phyloP scores from a whole-genome alignment of 768 basidiomycete genomes.

The Lactifluus echinatus region DNA sequence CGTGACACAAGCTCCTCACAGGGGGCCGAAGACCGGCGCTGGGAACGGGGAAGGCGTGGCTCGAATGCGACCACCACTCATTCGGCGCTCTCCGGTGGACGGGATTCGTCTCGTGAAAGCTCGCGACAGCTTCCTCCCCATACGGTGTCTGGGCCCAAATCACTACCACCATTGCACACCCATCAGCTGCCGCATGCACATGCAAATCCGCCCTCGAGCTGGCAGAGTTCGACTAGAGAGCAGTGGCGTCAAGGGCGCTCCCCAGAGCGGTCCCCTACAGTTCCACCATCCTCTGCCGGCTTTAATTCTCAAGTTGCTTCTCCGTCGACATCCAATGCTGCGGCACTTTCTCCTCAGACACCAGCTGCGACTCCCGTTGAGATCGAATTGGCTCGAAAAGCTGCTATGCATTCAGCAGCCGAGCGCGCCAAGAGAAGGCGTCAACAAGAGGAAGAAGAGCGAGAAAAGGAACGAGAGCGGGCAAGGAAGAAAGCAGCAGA shows the following conservation, averaged over 20 bases:
- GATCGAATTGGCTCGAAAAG: constrained; percentile 60
- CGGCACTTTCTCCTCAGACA: constrained; percentile 18
- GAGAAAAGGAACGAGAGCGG: constrained; percentile 71
- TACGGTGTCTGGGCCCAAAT: background rate
- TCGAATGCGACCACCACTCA: constrained; percentile 16
- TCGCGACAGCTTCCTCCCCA: constrained; percentile 20
- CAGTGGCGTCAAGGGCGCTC: constrained; percentile 17
- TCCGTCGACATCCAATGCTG: constrained; percentile 16
- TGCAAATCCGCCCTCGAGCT: constrained; percentile 1
- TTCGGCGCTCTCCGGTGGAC: constrained; percentile 12
- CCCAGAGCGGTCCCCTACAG: constrained; percentile 12
- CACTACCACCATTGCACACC: constrained; percentile 12
- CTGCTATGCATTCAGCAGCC: constrained; percentile 76
- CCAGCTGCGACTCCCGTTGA: constrained; percentile 22
- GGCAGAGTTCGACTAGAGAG: constrained; percentile 15
- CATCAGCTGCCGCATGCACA: constrained; percentile 7
- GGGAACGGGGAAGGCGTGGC: constrained; percentile 17
- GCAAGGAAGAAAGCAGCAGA: constrained; percentile 74
- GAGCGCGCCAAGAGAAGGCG: constrained; percentile 74
- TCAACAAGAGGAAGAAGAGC: constrained; percentile 75
- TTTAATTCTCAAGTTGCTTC: constrained; percentile 5
- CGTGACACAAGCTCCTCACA: constrained; percentile 20
- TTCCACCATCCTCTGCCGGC: background rate
- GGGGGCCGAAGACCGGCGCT: constrained; percentile 14
- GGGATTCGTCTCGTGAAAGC: constrained; percentile 18